phyloP scores from a whole-genome alignment of 2,329 filamentous ascomycete species.

The Cercospora nicotianae region DNA sequence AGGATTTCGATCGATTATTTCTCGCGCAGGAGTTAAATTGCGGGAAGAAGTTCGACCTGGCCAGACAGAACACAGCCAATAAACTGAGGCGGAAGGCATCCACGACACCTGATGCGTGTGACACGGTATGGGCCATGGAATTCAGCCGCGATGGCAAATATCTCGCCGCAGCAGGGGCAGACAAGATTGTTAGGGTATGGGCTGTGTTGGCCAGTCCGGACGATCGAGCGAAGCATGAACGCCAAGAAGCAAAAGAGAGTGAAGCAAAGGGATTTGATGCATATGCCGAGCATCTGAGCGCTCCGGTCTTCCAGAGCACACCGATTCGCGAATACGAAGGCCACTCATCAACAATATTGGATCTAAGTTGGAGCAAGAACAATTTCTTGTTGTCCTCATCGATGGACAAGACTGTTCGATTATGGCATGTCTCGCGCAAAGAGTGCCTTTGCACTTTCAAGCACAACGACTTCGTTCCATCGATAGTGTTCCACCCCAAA shows the following conservation, averaged over 20 bases:
- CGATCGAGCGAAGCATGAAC: slow-evolving; percentile 72
- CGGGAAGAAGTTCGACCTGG: slow-evolving; percentile 21
- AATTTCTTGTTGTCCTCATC: slow-evolving; percentile 94
- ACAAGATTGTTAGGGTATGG: slow-evolving; percentile 83
- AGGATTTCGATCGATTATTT: slow-evolving; percentile 84
- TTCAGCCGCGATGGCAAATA: slow-evolving; percentile 92
- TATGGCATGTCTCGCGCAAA: slow-evolving; percentile 84
- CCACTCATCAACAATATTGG: slow-evolving; percentile 81
- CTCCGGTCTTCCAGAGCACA: slow-evolving; percentile 82
- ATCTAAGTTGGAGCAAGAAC: slow-evolving; percentile 98
- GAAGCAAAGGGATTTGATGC: slow-evolving; percentile 54
- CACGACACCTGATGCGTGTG: slow-evolving; percentile 25
- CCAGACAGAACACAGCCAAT: slow-evolving; percentile 27
- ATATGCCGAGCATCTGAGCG: slow-evolving; percentile 62
- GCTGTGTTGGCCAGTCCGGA: slow-evolving; percentile 79
- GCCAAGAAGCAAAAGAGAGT: slow-evolving; percentile 59
- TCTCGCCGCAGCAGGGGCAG: slow-evolving; percentile 87
- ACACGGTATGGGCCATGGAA: slow-evolving; percentile 84
- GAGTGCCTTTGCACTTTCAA: slow-evolving; percentile 94
- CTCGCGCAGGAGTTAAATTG: slow-evolving; percentile 78
- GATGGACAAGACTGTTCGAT: slow-evolving; percentile 94
- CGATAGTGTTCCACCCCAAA: slow-evolving; percentile 87
- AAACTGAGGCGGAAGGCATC: slow-evolving; percentile 48
- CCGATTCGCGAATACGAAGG: slow-evolving; percentile 78
- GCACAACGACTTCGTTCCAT: slow-evolving; percentile 92